phyloP scores from a whole-genome alignment of 2,329 filamentous ascomycete genomes.

The Cladosporium colombiae region DNA sequence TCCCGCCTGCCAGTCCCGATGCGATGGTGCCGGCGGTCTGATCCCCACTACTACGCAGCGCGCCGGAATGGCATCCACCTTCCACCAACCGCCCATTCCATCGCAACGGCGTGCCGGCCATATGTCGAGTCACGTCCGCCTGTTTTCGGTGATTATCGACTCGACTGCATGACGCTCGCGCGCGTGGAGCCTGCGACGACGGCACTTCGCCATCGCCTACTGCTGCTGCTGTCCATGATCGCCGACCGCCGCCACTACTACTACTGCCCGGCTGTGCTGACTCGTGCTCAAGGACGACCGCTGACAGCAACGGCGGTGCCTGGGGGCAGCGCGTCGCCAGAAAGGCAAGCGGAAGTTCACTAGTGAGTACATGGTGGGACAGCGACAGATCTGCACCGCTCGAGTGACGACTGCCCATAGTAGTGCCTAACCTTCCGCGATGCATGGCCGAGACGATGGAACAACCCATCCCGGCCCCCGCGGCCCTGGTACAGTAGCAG shows the following conservation, averaged over 20 bases:
- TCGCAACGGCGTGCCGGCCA: slow-evolving; percentile 4
- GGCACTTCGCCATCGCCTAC: neutral
- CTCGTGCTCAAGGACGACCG: neutral
- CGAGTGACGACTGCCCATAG: slow-evolving; percentile 14
- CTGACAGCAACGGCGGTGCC: neutral
- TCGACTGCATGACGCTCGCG: slow-evolving; percentile 9
- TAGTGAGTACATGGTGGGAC: slow-evolving; percentile 2
- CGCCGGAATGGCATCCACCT: slow-evolving; percentile 4
- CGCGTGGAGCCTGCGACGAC: slow-evolving; percentile 10
- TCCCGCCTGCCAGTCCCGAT: slow-evolving; percentile 7
- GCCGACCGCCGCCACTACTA: neutral
- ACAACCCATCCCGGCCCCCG: slow-evolving; percentile 18
- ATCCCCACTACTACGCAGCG: slow-evolving; percentile 1
- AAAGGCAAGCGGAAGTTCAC: neutral
- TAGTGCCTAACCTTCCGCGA: slow-evolving; percentile 3
- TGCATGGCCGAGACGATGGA: slow-evolving; percentile 9
- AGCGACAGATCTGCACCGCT: slow-evolving; percentile 12
- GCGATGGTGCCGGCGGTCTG: slow-evolving; percentile 11
- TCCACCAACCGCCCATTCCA: slow-evolving; percentile 4
- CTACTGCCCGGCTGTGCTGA: neutral
- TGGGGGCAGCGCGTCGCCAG: neutral
- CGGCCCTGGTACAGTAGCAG: slow-evolving; percentile 14
- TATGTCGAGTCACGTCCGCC: slow-evolving; percentile 13
- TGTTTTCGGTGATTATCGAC: slow-evolving; percentile 12
- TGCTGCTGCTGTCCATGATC: slow-evolving; percentile 1